Evolutionary conservation across 2,329 filamentous ascomycete species (phyloP).

Genomic region (Lachnellula arida): DNA sequence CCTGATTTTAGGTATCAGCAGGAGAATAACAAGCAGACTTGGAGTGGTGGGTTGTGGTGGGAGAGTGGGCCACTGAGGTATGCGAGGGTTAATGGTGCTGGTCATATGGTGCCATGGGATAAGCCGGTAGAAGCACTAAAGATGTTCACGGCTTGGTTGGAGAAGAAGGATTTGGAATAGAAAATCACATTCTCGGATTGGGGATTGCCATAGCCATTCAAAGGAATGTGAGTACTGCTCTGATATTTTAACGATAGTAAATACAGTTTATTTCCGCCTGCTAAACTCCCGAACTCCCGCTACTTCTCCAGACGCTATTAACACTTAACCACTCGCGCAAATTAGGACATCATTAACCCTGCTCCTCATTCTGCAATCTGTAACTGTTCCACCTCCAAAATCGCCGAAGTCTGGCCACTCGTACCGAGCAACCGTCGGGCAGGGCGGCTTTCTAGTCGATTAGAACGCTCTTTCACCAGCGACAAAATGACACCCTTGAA

Average conservation of each 20-base stretch:
- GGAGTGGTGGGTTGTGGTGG: slow-evolving; percentile 20
- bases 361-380: not conserved
- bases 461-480: slow-evolving; percentile 7
- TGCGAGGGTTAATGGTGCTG: slow-evolving; percentile 18
- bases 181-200: not conserved
- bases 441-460: not conserved
- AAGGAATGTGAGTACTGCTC: no score
- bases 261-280: no score
- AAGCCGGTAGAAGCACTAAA: slow-evolving; percentile 19
- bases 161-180: slow-evolving; percentile 10
- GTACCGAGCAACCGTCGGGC: not conserved
- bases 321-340: no score
- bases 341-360: no score
- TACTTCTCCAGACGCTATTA: no score
- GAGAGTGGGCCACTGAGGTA: slow-evolving; percentile 20
- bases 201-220: no score
- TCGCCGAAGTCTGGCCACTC: not conserved
- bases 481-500: slow-evolving; percentile 11
- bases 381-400: not conserved
- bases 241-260: no score
- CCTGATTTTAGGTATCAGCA: slow-evolving; percentile 20
- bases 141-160: slow-evolving; percentile 19
- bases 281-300: no score
- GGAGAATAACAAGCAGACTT: slow-evolving; percentile 19
- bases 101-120: slow-evolving; percentile 25